Evolutionary conservation across 306 rosid species (phyloP), one percentile per base, ranked within the genome.

Genomic region (Citrullus mucosospermus): DNA sequence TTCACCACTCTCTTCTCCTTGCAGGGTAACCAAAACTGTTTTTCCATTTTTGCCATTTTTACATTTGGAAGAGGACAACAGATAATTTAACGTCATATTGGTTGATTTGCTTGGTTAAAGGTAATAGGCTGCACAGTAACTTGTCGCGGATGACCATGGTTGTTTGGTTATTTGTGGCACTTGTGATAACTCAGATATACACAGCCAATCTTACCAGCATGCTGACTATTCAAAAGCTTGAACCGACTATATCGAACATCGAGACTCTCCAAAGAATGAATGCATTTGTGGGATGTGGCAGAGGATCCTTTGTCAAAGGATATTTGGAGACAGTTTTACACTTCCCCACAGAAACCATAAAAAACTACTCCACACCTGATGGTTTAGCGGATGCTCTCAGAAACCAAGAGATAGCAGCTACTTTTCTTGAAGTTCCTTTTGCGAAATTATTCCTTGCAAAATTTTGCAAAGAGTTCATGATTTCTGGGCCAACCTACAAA

Each of bases 131-230:
- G 17, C 83, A 81, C 36, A 87, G 79, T 79, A 82, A 82, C 67
- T 76, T 89, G 25, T 85, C 93, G 4, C 39, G 87, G 79, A 80
- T 85, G 84, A 77, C 82, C 60, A 81, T 81, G 85, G 82, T 87
- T 78, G 82, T 81, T 2, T 89, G 93, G 93, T 13, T 85, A 18
- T 89, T 85, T 75, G 82, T 89, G 54, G 85, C 88, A 0, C 83
- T 89, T 1, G 75, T 87, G 79, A 80, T 89, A 15, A 82, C 81
- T 36, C 91, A 87, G 46, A 77, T 82, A 6, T 87, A 86, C 75
- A 85, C 86, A 3, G 92, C 89, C 9, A 89, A 68, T 75, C 86
- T 89, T 13, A 16, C 89, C 10, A 85, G 88, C 80, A 77, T 89
- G 78, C 87, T 89, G 36, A 89, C 89, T 3, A 61, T 82, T 20